Evolutionary conservation across 75 land plant species (phyloP), one percentile per base, ranked within the genome.

Genomic region (Pinus tabuliformis): DNA sequence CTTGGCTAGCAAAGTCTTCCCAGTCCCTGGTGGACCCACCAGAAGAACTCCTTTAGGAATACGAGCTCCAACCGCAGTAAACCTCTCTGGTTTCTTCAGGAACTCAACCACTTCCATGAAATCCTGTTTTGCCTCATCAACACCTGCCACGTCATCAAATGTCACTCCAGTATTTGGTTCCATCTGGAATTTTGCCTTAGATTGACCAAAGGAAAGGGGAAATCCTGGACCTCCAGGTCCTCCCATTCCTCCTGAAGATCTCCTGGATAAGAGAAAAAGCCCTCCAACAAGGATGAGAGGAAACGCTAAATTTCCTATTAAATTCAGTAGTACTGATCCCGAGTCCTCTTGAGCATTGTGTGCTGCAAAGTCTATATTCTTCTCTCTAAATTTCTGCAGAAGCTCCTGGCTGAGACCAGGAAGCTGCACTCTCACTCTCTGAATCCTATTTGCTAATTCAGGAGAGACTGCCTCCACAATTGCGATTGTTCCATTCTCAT

Each of bases 61-160:
- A 18, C 98, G 87, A 30, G 99, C 99, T 26, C 99, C 99, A 70
- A 96, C 85, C 26, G 99, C 98, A 63, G 99, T 96, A 70, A 96
- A 96, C 63, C 99, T 93, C 75, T 96, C 99, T 21, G 99, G 99
- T 78, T 91, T 92, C 85, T 96, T 96, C 73, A 96, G 75, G 59
- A 96, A 96, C 85, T 94, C 99, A 21, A 96, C 99, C 22, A 96
- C 99, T 79, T 96, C 99, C 98, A 96, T 90, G 81, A 96, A 96
- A 77, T 96, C 99, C 79, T 96, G 99, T 77, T 96, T 96, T 68
- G 99, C 99, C 76, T 96, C 99, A 82, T 96, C 99, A 5, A 96
- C 99, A 54, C 99, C 99, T 72, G 99, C 99, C 63, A 96, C 99
- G 84, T 96, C 99, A 80, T 88, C 90, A 83, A 96, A 96, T 17